Evolutionary conservation across 306 rosid species (phyloP), one percentile per base, ranked within the genome.

Genomic region (Cyclanthera cordifolia): DNA sequence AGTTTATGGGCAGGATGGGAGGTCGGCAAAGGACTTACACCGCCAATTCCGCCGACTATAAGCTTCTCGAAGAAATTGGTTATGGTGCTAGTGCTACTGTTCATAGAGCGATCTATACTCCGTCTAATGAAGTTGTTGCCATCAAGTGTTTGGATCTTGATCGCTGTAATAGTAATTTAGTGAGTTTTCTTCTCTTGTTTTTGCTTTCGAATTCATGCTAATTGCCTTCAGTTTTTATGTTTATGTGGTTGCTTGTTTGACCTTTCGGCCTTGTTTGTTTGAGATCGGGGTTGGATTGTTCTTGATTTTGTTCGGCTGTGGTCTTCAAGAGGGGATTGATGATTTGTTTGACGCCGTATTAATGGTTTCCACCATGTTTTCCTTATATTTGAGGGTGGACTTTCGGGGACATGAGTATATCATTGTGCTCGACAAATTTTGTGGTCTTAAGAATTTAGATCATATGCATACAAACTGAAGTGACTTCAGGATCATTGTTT

Each of bases 71-170:
- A 76, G 99, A 88, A 83, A 86, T 94, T 13, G 99, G 99, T n/a
- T 81, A 83, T 64, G 99, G 99, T 8, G 96, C 99, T 1, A 94
- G 95, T 72, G 99, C 99, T 6, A 94, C 99, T 1, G 99, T 94
- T 11, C 88, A 61, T 76, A 79, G 93, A 53, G 96, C 96, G 81
- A 80, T 94, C 84, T 88, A 87, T 76, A 67, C 87, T 53, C 99
- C 99, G 3, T 73, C 66, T 30, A 90, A 90, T 84, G 90, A 86
- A 64, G 91, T 90, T 60, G 87, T 94, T 11, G 99, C 99, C 4
- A 78, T 94, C 50, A 90, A 94, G 84, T 88, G 91, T 23, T 83
- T 94, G 90, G 99, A 94, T 90, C 97, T 94, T 74, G 99, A 94
- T 85, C 97, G 99, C 24, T 86, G 96, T 86, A 88, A 82, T 75